Percentiles rank a stretch among this genome's conserved stretches.
Evolutionary conservation across 1,284 basidiomycete species (phyloP).

Genomic region (Apiotrichum laibachii): DNA sequence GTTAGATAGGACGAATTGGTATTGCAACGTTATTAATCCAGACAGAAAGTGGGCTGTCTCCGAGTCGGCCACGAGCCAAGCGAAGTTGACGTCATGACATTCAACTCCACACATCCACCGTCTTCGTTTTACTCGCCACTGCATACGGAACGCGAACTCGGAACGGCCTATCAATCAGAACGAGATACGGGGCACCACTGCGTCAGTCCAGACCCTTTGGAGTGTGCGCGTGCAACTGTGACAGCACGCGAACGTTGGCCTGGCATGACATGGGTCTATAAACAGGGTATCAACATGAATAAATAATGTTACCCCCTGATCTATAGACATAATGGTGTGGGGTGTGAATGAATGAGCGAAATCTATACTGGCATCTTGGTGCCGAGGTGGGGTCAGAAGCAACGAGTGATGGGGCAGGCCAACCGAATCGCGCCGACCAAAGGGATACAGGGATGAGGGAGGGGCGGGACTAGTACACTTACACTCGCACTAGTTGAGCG

Average conservation of each 20-base stretch:
- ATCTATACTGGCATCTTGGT: slow-evolving; percentile 7
- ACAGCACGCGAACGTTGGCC: slow-evolving; percentile 10
- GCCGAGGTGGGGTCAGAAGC: slow-evolving; percentile 10
- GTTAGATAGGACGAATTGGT: background rate
- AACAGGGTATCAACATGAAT: slow-evolving; percentile 6
- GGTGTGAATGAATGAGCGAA: slow-evolving; percentile 14
- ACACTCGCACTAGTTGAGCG: slow-evolving; percentile 11
- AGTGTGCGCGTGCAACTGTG: background rate
- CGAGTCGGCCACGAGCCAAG: no score
- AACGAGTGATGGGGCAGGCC: slow-evolving; percentile 11
- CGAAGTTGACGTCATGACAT: no score
- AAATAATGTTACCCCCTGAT: slow-evolving; percentile 1
- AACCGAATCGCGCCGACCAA: slow-evolving; percentile 2
- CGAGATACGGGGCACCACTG: background rate
- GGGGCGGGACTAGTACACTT: background rate
- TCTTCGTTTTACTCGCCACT: no score
- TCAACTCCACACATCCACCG: no score
- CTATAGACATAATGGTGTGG: slow-evolving; percentile 18
- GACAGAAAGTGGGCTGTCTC: no score
- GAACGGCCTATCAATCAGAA: background rate
- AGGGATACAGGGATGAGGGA: slow-evolving; percentile 6
- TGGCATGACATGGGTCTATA: slow-evolving; percentile 9
- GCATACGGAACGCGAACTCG: no score
- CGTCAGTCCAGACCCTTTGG: slow-evolving; percentile 4
- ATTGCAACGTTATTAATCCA: no score